Percentiles rank a stretch among this genome's conserved stretches.
These are phyloP conservation scores for Kluyveromyces lactis DNA, from an alignment of 805 yeast species.

Conservation along the genomic window DNA sequence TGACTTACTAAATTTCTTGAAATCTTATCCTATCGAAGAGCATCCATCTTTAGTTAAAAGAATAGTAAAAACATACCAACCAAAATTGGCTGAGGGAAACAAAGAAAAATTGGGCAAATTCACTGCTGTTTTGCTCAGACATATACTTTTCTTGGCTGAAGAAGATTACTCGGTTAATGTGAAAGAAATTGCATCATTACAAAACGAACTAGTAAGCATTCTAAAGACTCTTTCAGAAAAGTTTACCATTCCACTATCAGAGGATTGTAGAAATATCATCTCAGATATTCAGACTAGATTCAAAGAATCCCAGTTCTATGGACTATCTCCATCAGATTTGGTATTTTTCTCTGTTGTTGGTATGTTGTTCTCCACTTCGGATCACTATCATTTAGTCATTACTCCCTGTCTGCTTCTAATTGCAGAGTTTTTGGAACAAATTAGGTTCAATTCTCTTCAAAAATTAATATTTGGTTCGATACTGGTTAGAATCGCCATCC, in stretches of 20 bases:
- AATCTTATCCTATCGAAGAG: slow-evolving; percentile 31
- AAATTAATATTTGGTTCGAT: slow-evolving; percentile 53
- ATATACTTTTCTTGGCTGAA: slow-evolving; percentile 44
- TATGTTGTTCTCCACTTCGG: slow-evolving; percentile 82
- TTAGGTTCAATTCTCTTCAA: slow-evolving; percentile 33
- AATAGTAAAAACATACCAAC: slow-evolving; percentile 57
- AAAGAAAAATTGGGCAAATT: slow-evolving; percentile 62
- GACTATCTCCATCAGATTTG: slow-evolving; percentile 41
- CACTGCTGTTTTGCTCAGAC: slow-evolving; percentile 55
- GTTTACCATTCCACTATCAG: slow-evolving; percentile 56
- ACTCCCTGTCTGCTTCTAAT: slow-evolving; percentile 75
- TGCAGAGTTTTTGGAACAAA: slow-evolving; percentile 57
- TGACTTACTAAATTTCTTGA: slow-evolving; percentile 33
- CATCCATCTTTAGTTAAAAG: slow-evolving; percentile 43
- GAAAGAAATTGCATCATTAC: slow-evolving; percentile 28
- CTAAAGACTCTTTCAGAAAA: slow-evolving; percentile 55
- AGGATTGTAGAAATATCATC: slow-evolving; percentile 50
- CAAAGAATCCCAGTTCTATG: slow-evolving; percentile 30
- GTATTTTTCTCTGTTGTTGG: slow-evolving; percentile 68
- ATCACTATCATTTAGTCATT: slow-evolving; percentile 84
- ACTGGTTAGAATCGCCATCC: slow-evolving; percentile 53
- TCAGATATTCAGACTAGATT: slow-evolving; percentile 48
- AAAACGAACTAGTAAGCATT: slow-evolving; percentile 37
- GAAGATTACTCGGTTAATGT: slow-evolving; percentile 28
- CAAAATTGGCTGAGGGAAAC: slow-evolving; percentile 74